A percentile compares a stretch with the other conserved stretches of the same genome.
These are phyloP conservation scores for Trichoderma oligosporum DNA, from an alignment of 2,329 filamentous ascomycete species.

Conservation along the genomic window DNA sequence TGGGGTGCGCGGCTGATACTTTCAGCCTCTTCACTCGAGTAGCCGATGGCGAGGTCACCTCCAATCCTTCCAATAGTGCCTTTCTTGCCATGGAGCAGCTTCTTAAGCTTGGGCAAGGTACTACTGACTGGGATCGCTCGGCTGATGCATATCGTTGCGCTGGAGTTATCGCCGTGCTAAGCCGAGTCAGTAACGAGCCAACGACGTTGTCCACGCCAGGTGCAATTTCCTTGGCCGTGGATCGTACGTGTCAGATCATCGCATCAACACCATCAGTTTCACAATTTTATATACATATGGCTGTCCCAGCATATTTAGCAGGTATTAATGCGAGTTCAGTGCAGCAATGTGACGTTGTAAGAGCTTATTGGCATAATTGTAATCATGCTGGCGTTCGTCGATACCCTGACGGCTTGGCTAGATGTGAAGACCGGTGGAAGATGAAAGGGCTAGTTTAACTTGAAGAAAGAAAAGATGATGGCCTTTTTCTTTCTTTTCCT, in stretches of 20 bases:
- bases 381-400: slow-evolving; percentile 36
- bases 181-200: neutral
- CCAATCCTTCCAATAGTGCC: slow-evolving; percentile 21
- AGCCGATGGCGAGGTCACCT: slow-evolving; percentile 24
- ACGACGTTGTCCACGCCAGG: neutral
- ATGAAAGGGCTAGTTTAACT: slow-evolving; percentile 21
- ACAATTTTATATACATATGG: slow-evolving; percentile 39
- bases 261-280: slow-evolving; percentile 32
- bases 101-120: slow-evolving; percentile 22
- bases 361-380: slow-evolving; percentile 39
- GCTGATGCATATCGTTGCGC: slow-evolving; percentile 36
- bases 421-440: slow-evolving; percentile 36
- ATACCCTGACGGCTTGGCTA: slow-evolving; percentile 29
- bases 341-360: slow-evolving; percentile 34
- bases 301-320: slow-evolving; percentile 36
- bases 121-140: slow-evolving; percentile 25
- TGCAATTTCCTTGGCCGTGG: slow-evolving; percentile 32
- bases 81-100: slow-evolving; percentile 29
- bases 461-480: neutral
- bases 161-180: slow-evolving; percentile 33
- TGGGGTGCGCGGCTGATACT: slow-evolving; percentile 38
- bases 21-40: slow-evolving; percentile 37
- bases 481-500: neutral
- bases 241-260: slow-evolving; percentile 35
- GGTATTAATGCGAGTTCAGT: slow-evolving; percentile 34